These are phyloP conservation scores for Jasminum sambac DNA, from an alignment of 257 asterid genomes.

Conservation along the genomic window DNA sequence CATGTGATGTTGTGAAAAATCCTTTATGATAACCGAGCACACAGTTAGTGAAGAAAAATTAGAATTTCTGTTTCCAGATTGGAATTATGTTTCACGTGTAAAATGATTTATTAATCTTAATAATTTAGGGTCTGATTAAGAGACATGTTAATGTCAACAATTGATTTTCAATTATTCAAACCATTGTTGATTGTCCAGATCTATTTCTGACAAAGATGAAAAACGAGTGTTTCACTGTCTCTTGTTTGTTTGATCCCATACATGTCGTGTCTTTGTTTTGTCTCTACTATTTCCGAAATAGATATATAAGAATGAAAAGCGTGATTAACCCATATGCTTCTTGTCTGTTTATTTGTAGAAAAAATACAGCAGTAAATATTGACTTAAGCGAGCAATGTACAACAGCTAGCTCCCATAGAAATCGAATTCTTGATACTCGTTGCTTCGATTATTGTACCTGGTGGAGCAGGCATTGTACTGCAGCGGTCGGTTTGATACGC, in stretches of 20 bases:
- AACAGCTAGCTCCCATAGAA: neutral
- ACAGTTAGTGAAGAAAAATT: too few relatives aligned
- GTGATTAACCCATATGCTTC: neutral
- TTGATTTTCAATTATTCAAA: neutral
- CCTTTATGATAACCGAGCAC: too few relatives aligned
- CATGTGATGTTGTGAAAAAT: too few relatives aligned
- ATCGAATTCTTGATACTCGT: neutral
- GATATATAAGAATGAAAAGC: constrained; percentile 37
- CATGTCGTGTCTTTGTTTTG: constrained; percentile 22
- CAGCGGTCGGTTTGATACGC: too few relatives aligned
- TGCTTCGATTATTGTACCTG: neutral
- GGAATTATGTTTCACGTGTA: too few relatives aligned
- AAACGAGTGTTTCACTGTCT: constrained; percentile 30
- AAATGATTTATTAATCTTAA: too few relatives aligned
- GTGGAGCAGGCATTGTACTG: neutral
- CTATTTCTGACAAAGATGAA: constrained; percentile 9
- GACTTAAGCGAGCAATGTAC: constrained; percentile 20
- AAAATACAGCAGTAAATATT: constrained; percentile 32
- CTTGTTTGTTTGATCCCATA: constrained; percentile 28
- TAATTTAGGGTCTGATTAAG: too few relatives aligned
- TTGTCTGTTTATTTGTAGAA: constrained; percentile 1
- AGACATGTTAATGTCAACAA: neutral
- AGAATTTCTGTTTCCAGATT: too few relatives aligned
- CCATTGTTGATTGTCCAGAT: neutral
- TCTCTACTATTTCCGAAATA: constrained; percentile 12